These are phyloP conservation scores for Pisolithus orientalis DNA, from an alignment of 768 basidiomycete species.

Conservation along the genomic window DNA sequence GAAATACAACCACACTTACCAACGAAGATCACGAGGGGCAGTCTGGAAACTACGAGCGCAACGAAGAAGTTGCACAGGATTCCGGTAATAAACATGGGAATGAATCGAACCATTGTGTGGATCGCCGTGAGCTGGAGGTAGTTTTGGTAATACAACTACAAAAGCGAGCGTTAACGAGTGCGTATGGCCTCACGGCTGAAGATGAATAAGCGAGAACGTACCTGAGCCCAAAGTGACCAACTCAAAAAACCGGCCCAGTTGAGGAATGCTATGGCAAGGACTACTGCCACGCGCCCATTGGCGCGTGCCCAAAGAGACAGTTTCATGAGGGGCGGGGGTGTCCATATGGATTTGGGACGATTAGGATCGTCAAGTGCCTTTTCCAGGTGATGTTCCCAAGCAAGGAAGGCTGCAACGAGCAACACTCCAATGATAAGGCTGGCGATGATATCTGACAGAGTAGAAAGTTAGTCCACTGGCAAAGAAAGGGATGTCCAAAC, in stretches of 20 bases:
- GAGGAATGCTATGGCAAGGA: slow-evolving; percentile 58
- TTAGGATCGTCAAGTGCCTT: slow-evolving; percentile 7
- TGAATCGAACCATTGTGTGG: slow-evolving; percentile 54
- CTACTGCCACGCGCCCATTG: slow-evolving; percentile 53
- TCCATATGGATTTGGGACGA: slow-evolving; percentile 21
- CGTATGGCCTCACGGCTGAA: too few species aligned
- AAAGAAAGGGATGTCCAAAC: slow-evolving; percentile 10
- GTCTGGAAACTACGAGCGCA: slow-evolving; percentile 47
- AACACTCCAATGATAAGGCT: slow-evolving; percentile 58
- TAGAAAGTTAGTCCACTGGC: slow-evolving; percentile 16
- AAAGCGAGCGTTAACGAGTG: not conserved
- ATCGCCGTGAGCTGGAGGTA: slow-evolving; percentile 51
- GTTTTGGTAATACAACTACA: slow-evolving; percentile 66
- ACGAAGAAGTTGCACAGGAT: slow-evolving; percentile 59
- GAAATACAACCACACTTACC: slow-evolving; percentile 30
- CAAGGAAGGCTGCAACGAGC: slow-evolving; percentile 48
- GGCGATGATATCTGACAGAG: slow-evolving; percentile 56
- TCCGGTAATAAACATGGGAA: slow-evolving; percentile 70
- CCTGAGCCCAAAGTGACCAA: slow-evolving; percentile 49
- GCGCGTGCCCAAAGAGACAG: slow-evolving; percentile 58
- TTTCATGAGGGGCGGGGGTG: slow-evolving; percentile 61
- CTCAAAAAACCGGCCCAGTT: slow-evolving; percentile 53
- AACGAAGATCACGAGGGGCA: slow-evolving; percentile 52
- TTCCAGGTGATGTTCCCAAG: slow-evolving; percentile 65
- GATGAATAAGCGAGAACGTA: slow-evolving; percentile 8